Base-by-base conservation (phyloP, 192 early-diverging fungal genomes). In the Coemansia erecta region DNA sequence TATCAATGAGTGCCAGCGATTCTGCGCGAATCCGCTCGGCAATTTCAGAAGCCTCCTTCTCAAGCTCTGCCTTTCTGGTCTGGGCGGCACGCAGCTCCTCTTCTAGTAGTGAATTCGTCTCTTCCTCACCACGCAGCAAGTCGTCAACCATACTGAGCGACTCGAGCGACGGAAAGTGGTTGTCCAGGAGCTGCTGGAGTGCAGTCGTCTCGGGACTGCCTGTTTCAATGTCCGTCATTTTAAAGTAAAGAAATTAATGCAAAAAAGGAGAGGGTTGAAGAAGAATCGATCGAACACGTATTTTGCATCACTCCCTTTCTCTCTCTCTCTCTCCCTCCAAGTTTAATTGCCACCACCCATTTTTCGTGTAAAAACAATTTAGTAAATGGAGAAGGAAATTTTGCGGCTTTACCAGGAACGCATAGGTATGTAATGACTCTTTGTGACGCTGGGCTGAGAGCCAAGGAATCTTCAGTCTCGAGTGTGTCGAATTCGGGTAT, bases 381-480 rank as follows among this genome's bases (percentile, higher is more conserved):
- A 11, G 35, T 11, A 8, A 51, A 77, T 77, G 73, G 73, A 77
- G 49, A 77, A 77, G 52, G 68, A 77, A 47, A 77, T 77, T 63
- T 48, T 77, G 15, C 63, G 64, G 19, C 68, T 77, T 21, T 77
- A 77, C 35, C 73, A 77, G 43, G 73, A 77, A 21, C 73, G 73
- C 60, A 77, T 77, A 77, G 73, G 73, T 70, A 70, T 7, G 58
- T 56, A 39, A 9, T 8, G 31, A 4, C n/a, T 21, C 43, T 21
- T 50, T 50, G 18, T 28, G 17, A n/a, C 10, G 35, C 35, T 5
- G 35, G 1, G 35, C 35, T 37, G 8, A 9, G 35, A 37, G 8
- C 35, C 35, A 37, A 7, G 8, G 10, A 11, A 11, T 11, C 35
- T 1, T 37, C 10, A 37, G 35, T 9, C 35, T 7, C 8, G 35